A percentile compares a stretch with the other conserved stretches of the same genome.
These are phyloP conservation scores for Globisporangium acanthophoron DNA, from an alignment of 352 stramenopile genomes.

Conservation along the genomic window DNA sequence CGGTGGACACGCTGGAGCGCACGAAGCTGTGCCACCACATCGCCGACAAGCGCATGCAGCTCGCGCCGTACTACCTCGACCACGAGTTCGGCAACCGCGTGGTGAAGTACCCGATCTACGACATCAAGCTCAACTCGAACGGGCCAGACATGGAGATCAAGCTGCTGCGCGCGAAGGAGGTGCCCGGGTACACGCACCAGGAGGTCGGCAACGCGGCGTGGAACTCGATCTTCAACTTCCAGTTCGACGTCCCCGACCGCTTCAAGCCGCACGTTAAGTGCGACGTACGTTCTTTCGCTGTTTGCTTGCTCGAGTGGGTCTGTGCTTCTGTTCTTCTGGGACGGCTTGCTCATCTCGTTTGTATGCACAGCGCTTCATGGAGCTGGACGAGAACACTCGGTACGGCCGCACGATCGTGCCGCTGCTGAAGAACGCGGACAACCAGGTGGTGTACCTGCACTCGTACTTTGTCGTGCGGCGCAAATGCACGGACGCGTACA, in stretches of 20 bases:
- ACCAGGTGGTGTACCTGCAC: conserved; percentile 67
- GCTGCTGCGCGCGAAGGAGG: conserved; percentile 53
- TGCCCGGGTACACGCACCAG: conserved; percentile 49
- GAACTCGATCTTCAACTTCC: conserved; percentile 77
- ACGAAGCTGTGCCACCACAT: conserved; percentile 44
- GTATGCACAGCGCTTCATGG: conserved; percentile 45
- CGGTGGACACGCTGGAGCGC: conserved; percentile 55
- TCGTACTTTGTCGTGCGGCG: conserved; percentile 72
- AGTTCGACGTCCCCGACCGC: conserved; percentile 58
- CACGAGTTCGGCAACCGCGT: conserved; percentile 38
- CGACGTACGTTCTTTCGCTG: conserved; percentile 22
- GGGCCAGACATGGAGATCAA: conserved; percentile 79
- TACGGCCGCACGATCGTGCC: conserved; percentile 74
- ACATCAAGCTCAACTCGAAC: conserved; percentile 80
- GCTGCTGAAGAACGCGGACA: conserved; percentile 56
- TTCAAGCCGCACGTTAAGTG: conserved; percentile 64
- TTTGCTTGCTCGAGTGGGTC: background rate
- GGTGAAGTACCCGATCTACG: conserved; percentile 53
- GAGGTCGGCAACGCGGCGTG: conserved; percentile 63
- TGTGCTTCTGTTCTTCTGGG: background rate
- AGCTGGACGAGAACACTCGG: conserved; percentile 69
- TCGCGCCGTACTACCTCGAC: conserved; percentile 46
- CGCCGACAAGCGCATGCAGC: conserved; percentile 43
- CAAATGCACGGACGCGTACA: conserved; percentile 43
- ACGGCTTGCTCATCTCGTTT: background rate